Base-by-base conservation (phyloP, 352 stramenopile species). In the Paralagenidium karlingii region DNA sequence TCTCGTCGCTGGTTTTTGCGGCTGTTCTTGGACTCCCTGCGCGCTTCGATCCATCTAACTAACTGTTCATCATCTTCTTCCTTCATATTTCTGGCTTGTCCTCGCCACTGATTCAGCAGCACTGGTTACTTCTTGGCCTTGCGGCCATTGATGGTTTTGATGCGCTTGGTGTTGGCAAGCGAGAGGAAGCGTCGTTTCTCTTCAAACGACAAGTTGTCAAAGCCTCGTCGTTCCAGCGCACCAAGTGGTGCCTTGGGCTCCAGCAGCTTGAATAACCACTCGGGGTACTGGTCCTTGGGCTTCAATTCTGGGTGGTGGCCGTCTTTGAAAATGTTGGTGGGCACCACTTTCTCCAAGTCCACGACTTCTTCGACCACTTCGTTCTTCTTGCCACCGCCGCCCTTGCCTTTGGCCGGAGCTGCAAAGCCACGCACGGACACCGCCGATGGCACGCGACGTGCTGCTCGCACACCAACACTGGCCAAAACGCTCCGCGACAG, bases 281-380 rank as follows among this genome's bases (percentile, higher is more conserved):
- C 60, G 1, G 77, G 77, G 61, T 91, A 91, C 50, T 85, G 71
- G n/a, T 54, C 49, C 41, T 62, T 68, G 33, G 84, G 65, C 61
- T 87, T 85, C 21, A 91, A 58, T 54, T 82, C 68, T 40, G 77
- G 74, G 60, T 91, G 77, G 34, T 64, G 43, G 36, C 77, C 74
- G 27, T 91, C 77, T 58, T 91, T 91, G 45, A 71, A 61, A 42
- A 91, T 91, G 60, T 91, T 91, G 44, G 74, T 70, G 12, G 77
- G 77, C 45, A 87, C 75, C 34, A 82, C 65, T 49, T 63, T 68
- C 31, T 56, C 63, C 32, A 91, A 56, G 55, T 91, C 77, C 36
- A 91, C 64, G 15, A 68, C 66, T 39, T 86, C 73, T 31, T 84
- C 77, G 25, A 70, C 68, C 9, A 68, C 54, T 16, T 68, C 66